phyloP scores from a whole-genome alignment of 1,139 yeast genomes.

The Scheffersomyces titani region DNA sequence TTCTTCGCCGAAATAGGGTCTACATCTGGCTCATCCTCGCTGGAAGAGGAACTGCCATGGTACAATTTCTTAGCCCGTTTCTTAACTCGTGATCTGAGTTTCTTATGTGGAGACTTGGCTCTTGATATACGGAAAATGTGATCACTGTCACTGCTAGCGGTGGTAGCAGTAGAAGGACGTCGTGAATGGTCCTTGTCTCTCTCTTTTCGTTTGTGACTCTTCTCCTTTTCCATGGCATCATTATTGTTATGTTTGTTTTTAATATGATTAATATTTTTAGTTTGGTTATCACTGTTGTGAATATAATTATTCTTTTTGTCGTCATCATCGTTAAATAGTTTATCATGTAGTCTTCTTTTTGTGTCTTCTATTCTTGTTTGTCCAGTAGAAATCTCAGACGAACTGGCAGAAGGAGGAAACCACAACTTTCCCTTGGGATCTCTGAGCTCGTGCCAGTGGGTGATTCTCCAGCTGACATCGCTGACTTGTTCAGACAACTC shows the following conservation, averaged over 20 bases:
- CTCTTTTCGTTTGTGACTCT: background rate
- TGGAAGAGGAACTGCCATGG: constrained; percentile 10
- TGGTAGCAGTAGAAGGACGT: constrained; percentile 4
- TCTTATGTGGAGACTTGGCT: constrained; percentile 4
- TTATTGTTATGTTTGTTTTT: constrained; percentile 9
- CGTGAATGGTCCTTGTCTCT: background rate
- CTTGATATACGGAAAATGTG: constrained; percentile 9
- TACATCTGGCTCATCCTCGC: constrained; percentile 7
- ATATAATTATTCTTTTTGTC: constrained; percentile 1
- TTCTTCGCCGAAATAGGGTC: background rate
- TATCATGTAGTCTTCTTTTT: constrained; percentile 29
- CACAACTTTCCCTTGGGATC: constrained; percentile 58
- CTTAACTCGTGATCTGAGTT: constrained; percentile 9
- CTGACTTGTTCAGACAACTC: constrained; percentile 62
- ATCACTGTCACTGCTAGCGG: constrained; percentile 9
- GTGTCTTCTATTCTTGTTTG: constrained; percentile 3
- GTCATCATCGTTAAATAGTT: constrained; percentile 22
- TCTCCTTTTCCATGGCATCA: constrained; percentile 10
- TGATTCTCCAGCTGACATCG: constrained; percentile 66
- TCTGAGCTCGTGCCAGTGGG: constrained; percentile 63
- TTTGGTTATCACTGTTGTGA: too few relatives aligned
- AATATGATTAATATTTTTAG: too few relatives aligned
- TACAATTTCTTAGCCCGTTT: constrained; percentile 9
- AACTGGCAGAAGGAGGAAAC: constrained; percentile 40
- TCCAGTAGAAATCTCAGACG: constrained; percentile 1